These are phyloP conservation scores for Zopfochytrium polystomum DNA, from an alignment of 371 early-diverging fungal species.

Conservation along the genomic window DNA sequence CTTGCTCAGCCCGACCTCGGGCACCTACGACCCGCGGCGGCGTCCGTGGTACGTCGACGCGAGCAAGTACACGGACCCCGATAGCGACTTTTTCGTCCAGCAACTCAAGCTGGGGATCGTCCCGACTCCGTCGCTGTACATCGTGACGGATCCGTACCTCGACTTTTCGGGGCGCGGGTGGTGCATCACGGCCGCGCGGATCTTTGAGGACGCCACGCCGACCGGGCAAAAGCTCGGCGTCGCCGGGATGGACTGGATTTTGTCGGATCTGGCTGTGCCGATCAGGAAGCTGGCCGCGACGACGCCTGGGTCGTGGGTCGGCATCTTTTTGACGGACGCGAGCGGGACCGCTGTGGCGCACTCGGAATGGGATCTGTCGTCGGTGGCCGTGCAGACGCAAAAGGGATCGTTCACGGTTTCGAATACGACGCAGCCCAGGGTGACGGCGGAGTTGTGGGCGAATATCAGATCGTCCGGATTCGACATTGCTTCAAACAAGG, in stretches of 20 bases:
- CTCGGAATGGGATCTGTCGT: constrained; percentile 13
- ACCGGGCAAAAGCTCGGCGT: constrained; percentile 18
- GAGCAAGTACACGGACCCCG: constrained; percentile 5
- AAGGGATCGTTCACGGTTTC: constrained; percentile 20
- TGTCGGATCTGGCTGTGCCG: constrained; percentile 5
- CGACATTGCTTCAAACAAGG: background rate
- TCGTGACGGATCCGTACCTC: constrained; percentile 26
- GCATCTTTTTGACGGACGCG: constrained; percentile 11
- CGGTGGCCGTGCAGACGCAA: background rate
- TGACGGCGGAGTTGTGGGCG: constrained; percentile 19
- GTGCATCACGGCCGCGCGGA: constrained; percentile 17
- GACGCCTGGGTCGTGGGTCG: constrained; percentile 5
- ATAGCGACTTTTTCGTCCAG: no score
- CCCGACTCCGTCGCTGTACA: constrained; percentile 4
- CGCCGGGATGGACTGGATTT: constrained; percentile 8
- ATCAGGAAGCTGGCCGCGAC: constrained; percentile 5
- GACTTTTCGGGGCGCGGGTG: constrained; percentile 24
- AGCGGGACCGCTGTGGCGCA: constrained; percentile 16
- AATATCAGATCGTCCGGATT: constrained; percentile 1
- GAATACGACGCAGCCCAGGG: constrained; percentile 15
- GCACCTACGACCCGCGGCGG: constrained; percentile 23
- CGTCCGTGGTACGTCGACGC: constrained; percentile 31
- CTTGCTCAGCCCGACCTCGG: background rate
- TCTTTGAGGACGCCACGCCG: background rate
- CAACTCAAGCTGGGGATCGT: no score